phyloP scores from a whole-genome alignment of 2,329 filamentous ascomycete genomes.

The Aspergillus brunneoviolaceus region DNA sequence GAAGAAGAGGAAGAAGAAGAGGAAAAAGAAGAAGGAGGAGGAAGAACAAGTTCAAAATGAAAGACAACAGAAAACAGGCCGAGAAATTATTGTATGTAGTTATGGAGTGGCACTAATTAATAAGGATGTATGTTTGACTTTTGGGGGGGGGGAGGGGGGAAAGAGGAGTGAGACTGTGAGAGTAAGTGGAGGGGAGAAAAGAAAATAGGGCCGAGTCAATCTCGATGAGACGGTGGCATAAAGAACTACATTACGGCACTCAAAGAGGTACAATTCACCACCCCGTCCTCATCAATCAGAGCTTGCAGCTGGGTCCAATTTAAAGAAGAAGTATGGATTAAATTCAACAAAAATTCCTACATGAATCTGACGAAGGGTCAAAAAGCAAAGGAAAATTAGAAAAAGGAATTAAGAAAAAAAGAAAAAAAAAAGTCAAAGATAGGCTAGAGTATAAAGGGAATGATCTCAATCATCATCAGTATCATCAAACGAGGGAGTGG shows the following conservation, averaged over 20 bases:
- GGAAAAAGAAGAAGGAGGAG: slow-evolving; percentile 32
- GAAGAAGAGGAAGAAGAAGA: slow-evolving; percentile 15
- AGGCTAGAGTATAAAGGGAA: slow-evolving; percentile 5
- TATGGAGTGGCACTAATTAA: neutral
- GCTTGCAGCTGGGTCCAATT: neutral
- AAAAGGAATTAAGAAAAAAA: neutral
- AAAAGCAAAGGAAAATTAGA: neutral
- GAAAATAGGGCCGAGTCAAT: slow-evolving; percentile 10
- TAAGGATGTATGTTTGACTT: slow-evolving; percentile 4
- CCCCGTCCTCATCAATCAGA: slow-evolving; percentile 4
- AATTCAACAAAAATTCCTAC: neutral
- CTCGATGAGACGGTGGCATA: slow-evolving; percentile 14
- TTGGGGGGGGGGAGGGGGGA: neutral
- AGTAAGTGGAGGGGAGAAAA: neutral
- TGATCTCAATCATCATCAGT: slow-evolving; percentile 1
- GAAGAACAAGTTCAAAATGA: slow-evolving; percentile 15
- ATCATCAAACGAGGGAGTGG: slow-evolving; percentile 8
- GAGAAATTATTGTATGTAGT: slow-evolving; percentile 8
- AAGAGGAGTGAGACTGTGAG: no score
- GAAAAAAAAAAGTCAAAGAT: neutral
- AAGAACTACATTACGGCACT: slow-evolving; percentile 1
- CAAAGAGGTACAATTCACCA: slow-evolving; percentile 1
- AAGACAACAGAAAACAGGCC: slow-evolving; percentile 13
- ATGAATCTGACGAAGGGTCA: neutral
- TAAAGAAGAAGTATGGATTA: neutral